These are phyloP conservation scores for Penicillium roqueforti DNA, from an alignment of 495 filamentous ascomycete species.

Conservation along the genomic window DNA sequence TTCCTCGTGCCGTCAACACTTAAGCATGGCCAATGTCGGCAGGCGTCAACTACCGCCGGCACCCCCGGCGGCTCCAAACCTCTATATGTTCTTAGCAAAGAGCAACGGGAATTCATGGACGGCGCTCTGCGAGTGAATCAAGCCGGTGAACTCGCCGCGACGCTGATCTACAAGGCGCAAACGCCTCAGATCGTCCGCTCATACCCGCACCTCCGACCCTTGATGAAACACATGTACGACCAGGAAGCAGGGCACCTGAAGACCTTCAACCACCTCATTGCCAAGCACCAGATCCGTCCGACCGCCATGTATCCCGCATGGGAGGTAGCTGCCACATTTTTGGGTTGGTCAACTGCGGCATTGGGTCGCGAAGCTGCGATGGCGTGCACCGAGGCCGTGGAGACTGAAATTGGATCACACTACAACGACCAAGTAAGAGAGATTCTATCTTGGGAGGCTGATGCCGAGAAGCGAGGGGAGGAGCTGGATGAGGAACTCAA, in stretches of 20 bases:
- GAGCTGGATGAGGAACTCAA: slow-evolving; percentile 74
- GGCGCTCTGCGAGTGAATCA: slow-evolving; percentile 85
- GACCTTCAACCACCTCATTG: slow-evolving; percentile 80
- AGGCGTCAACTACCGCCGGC: slow-evolving; percentile 28
- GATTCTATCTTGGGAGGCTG: slow-evolving; percentile 73
- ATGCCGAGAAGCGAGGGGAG: slow-evolving; percentile 60
- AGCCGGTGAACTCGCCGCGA: slow-evolving; percentile 83
- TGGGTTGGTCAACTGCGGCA: slow-evolving; percentile 87
- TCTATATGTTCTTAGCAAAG: slow-evolving; percentile 59
- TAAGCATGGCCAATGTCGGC: slow-evolving; percentile 22
- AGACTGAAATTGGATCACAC: slow-evolving; percentile 95
- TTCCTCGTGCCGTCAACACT: slow-evolving; percentile 40
- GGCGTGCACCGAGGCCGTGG: slow-evolving; percentile 97
- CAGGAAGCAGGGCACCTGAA: slow-evolving; percentile 85
- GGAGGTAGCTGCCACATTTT: slow-evolving; percentile 73
- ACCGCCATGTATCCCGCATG: slow-evolving; percentile 93
- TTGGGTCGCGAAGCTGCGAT: slow-evolving; percentile 93
- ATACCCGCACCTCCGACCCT: slow-evolving; percentile 78
- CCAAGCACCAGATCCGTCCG: slow-evolving; percentile 85
- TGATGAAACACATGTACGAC: slow-evolving; percentile 98
- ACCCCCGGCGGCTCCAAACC: slow-evolving; percentile 31
- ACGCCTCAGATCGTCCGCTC: slow-evolving; percentile 67
- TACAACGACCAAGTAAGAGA: slow-evolving; percentile 88
- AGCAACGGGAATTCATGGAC: slow-evolving; percentile 73
- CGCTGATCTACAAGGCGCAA: slow-evolving; percentile 79